Evolutionary conservation across 192 early-diverging fungal genomes (phyloP).

Genomic region (Gamsiella multidivaricata): DNA sequence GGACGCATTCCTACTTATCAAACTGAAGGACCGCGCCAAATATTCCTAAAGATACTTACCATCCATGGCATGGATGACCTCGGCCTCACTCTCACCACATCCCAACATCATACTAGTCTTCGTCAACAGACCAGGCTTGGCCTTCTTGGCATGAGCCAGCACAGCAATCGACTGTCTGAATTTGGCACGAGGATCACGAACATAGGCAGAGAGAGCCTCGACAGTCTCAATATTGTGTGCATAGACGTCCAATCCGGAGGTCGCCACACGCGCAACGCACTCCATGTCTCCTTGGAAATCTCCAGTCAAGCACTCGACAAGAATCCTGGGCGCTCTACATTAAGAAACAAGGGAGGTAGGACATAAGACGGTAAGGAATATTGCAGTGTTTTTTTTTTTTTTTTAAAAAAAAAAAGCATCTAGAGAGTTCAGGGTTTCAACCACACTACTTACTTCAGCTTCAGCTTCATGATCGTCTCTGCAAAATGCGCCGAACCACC

Average conservation of each 20-base stretch:
- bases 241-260: conserved; percentile 95
- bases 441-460: conserved; percentile 76
- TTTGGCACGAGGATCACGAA: conserved; percentile 91
- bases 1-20: too few relatives aligned
- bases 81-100: conserved; percentile 94
- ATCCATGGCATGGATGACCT: conserved; percentile 88
- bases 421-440: too few relatives aligned
- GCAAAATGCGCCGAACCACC: conserved; percentile 96
- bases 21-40: too few relatives aligned
- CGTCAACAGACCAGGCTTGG: conserved; percentile 84
- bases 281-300: conserved; percentile 88
- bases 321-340: conserved; percentile 88
- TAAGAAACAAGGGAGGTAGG: conserved; percentile 1
- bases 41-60: conserved; percentile 52
- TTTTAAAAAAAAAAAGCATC: too few relatives aligned
- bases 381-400: conserved; percentile 3
- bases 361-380: neutral
- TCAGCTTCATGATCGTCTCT: conserved; percentile 88
- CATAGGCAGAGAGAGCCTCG: conserved; percentile 86
- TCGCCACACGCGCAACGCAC: conserved; percentile 84
- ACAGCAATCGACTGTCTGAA: conserved; percentile 94
- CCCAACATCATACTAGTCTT: conserved; percentile 99
- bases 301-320: conserved; percentile 96
- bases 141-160: conserved; percentile 86
- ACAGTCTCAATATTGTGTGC: conserved; percentile 99